Evolutionary conservation across 164 flowering plant species (phyloP).

Genomic region (Vitis vinifera): DNA sequence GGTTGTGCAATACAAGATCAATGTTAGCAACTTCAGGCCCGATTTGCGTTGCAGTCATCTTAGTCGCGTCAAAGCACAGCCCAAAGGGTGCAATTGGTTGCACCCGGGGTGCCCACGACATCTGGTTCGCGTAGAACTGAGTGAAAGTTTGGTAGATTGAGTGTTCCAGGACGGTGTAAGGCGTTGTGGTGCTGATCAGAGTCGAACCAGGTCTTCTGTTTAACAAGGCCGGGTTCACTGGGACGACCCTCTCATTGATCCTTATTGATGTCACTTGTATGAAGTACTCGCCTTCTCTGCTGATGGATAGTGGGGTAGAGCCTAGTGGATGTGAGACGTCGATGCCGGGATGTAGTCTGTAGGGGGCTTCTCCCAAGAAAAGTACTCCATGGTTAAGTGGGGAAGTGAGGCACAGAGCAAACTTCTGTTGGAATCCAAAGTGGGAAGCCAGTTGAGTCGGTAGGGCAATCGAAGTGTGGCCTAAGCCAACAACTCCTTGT

Average conservation of each 20-base stretch:
- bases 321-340: slow-evolving; percentile 1
- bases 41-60: slow-evolving; percentile 1
- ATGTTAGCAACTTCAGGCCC: slow-evolving; percentile 31
- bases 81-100: slow-evolving; percentile 41
- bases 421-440: slow-evolving; percentile 19
- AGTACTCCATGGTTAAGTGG: slow-evolving; percentile 12
- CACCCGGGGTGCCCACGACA: slow-evolving; percentile 14
- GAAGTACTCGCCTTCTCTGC: slow-evolving; percentile 30
- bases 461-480: slow-evolving; percentile 23
- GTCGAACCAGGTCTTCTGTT: slow-evolving; percentile 27
- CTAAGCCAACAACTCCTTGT: slow-evolving; percentile 33
- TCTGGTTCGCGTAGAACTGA: slow-evolving; percentile 20
- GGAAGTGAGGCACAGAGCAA: slow-evolving; percentile 19
- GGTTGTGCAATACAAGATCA: slow-evolving; percentile 34
- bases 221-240: slow-evolving; percentile 20
- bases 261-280: slow-evolving; percentile 40
- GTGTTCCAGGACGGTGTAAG: slow-evolving; percentile 45
- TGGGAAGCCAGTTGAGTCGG: slow-evolving; percentile 29
- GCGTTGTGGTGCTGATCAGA: slow-evolving; percentile 46
- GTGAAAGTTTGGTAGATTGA: slow-evolving; percentile 35
- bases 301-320: slow-evolving; percentile 17
- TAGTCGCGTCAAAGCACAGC: slow-evolving; percentile 33
- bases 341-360: background rate
- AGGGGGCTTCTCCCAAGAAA: slow-evolving; percentile 22
- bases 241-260: slow-evolving; percentile 25